Evolutionary conservation across 2,329 filamentous ascomycete genomes (phyloP).

Genomic region (Nemania serpens): DNA sequence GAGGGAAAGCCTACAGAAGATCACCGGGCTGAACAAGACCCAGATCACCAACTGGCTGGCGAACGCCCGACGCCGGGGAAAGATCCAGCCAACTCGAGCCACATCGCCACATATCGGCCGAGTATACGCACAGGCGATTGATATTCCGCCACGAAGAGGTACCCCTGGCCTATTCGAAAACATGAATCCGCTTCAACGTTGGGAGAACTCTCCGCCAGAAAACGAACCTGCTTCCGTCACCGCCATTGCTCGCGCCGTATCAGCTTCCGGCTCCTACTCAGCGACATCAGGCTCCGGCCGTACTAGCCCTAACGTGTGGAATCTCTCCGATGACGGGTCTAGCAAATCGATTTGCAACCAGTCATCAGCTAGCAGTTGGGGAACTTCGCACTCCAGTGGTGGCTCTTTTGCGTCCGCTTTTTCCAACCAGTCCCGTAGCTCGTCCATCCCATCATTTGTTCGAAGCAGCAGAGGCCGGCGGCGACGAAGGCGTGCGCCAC

Average conservation of each 20-base stretch:
- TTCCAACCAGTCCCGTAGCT: slow-evolving; percentile 62
- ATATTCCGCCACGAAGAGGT: slow-evolving; percentile 69
- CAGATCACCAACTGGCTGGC: slow-evolving; percentile 94
- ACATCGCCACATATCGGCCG: slow-evolving; percentile 71
- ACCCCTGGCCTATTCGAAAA: slow-evolving; percentile 56
- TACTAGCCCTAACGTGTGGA: slow-evolving; percentile 61
- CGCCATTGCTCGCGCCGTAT: slow-evolving; percentile 62
- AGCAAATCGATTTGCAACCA: slow-evolving; percentile 61
- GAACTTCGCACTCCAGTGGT: slow-evolving; percentile 64
- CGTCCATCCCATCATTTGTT: slow-evolving; percentile 52
- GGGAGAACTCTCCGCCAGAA: slow-evolving; percentile 63
- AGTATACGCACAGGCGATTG: slow-evolving; percentile 66
- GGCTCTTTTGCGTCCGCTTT: slow-evolving; percentile 63
- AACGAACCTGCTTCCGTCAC: slow-evolving; percentile 64
- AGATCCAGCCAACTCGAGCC: slow-evolving; percentile 70
- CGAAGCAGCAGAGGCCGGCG: slow-evolving; percentile 50
- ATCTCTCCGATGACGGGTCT: slow-evolving; percentile 66
- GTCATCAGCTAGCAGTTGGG: slow-evolving; percentile 64
- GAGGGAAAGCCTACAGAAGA: slow-evolving; percentile 76
- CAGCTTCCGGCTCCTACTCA: slow-evolving; percentile 53
- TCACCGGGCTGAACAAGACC: slow-evolving; percentile 79
- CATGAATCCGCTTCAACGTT: slow-evolving; percentile 64
- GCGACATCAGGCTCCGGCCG: slow-evolving; percentile 55
- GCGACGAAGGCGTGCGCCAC: slow-evolving; percentile 53
- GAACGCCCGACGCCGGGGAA: slow-evolving; percentile 82